Base-by-base conservation (phyloP, 306 rosid genomes). In the Vigna reflexopilosa region DNA sequence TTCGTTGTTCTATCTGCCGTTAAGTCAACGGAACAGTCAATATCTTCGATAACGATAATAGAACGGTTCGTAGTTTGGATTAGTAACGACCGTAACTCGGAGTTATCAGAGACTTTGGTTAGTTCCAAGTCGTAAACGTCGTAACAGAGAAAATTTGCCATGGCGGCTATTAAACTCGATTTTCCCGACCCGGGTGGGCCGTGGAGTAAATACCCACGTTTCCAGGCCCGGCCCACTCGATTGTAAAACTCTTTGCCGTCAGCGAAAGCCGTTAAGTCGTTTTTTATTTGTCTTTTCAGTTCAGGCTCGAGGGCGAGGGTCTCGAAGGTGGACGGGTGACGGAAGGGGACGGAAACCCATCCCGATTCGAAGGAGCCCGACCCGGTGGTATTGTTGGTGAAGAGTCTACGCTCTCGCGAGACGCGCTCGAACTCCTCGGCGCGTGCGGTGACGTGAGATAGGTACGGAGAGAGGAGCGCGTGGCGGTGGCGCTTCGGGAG, bases 111-210 rank as follows among this genome's bases (percentile, higher is more conserved):
- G 22, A 93, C 97, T 50, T 93, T 93, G 1, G 97, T 93, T 70
- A 93, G 79, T 61, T 93, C 98, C 72, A 93, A 86, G 16, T 93
- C 97, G 44, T 89, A 93, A 7, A 93, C 97, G 72, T 93, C 98
- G 66, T 93, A 93, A 58, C 97, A 93, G 70, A 93, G 91, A 50
- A 84, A 88, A 68, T 93, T 93, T 19, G 97, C 97, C 90, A 93
- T 93, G 14, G 98, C 97, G 0, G 97, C 97, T 10, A 93, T 93
- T 59, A 93, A 79, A 73, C 97, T 91, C 3, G 98, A 93, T 77
- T 93, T 93, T 7, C 98, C 98, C 10, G 98, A 84, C 6, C 98
- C 98, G 0, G 98, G 98, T 3, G 91, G 97, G 1, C 98, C 98
- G 26, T 93, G 82, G 1, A 93, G 91, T 64, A 91, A 73, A 72